Percentiles rank a stretch among this genome's conserved stretches.
Evolutionary conservation across 2,329 filamentous ascomycete genomes (phyloP).

Genomic region (Colletotrichum theobromicola): DNA sequence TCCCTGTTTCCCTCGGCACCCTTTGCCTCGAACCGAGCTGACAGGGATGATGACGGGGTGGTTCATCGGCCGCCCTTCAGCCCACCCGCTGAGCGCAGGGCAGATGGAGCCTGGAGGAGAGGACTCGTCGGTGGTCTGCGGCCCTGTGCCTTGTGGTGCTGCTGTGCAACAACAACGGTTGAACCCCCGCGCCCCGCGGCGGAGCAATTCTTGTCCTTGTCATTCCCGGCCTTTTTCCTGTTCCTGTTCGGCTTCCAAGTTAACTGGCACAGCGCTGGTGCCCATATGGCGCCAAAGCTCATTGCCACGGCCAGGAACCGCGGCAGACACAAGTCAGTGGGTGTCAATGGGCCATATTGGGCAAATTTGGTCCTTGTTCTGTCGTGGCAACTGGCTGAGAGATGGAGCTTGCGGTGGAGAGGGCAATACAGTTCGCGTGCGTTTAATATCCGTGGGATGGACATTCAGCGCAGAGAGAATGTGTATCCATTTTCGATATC

Average conservation of each 20-base stretch:
- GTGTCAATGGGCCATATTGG: background rate
- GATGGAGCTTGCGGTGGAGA: slow-evolving; percentile 9
- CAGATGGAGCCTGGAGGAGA: background rate
- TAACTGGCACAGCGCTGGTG: slow-evolving; percentile 1
- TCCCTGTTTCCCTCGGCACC: slow-evolving; percentile 4
- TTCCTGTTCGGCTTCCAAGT: slow-evolving; percentile 13
- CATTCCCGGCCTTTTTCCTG: background rate
- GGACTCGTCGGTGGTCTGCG: background rate
- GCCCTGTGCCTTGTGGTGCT: background rate
- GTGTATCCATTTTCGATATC: slow-evolving; percentile 10
- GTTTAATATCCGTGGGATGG: slow-evolving; percentile 10
- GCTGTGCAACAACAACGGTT: background rate
- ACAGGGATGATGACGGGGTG: slow-evolving; percentile 19
- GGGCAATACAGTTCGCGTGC: slow-evolving; percentile 7
- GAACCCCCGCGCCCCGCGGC: slow-evolving; percentile 10
- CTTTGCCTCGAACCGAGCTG: slow-evolving; percentile 16
- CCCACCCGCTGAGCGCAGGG: background rate
- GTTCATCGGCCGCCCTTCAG: slow-evolving; percentile 13
- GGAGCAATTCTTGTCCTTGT: slow-evolving; percentile 1
- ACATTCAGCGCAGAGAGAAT: background rate
- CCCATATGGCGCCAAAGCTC: slow-evolving; percentile 8
- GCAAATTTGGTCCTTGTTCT: background rate
- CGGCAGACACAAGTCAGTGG: slow-evolving; percentile 11
- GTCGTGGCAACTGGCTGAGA: background rate
- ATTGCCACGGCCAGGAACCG: background rate